Evolutionary conservation across 805 yeast species (phyloP), one percentile per base, ranked within the genome.

Genomic region (Saccharomycopsis sp.): DNA sequence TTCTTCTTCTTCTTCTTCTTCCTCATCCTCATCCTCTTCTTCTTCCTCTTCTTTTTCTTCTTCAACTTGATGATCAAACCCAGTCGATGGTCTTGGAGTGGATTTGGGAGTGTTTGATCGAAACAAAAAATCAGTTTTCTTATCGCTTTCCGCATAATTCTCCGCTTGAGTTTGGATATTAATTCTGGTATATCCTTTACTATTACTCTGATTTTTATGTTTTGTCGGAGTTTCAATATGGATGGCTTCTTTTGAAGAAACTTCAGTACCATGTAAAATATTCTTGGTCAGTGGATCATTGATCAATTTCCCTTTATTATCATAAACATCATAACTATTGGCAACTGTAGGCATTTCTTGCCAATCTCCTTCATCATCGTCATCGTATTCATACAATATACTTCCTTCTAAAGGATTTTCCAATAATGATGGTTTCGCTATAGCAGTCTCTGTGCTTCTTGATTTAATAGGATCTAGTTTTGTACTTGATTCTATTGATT

Each of bases 141-240:
- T 69, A 51, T 75, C 77, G 3, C 74, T 62, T 28, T 57, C 63
- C 25, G 69, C 62, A 46, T 81, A 82, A 48, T 78, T 75, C 17
- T 79, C 79, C 5, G 87, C 85, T 55, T 92, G 96, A 48, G 79
- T 86, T 51, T 84, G 92, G 1, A 78, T 82, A 21, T 86, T 85
- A 6, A 92, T 80, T 52, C 94, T 79, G 0, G 97, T 92, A 56
- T 92, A 92, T 0, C 94, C 89, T 20, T 67, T 23, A 26, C 47
- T 42, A 21, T 30, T 39, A 21, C 37, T 39, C 73, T 31, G 72
- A 71, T 1, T 75, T 74, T 13, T 62, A 66, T 21, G 68, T n/a
- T n/a, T n/a, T 63, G 17, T 62, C 57, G 3, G 57, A n/a, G n/a
- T n/a, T n/a, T n/a, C n/a, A n/a, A n/a, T n/a, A n/a, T n/a, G n/a